Evolutionary conservation across 2,329 filamentous ascomycete genomes (phyloP).

Genomic region (Trichoderma sp.): DNA sequence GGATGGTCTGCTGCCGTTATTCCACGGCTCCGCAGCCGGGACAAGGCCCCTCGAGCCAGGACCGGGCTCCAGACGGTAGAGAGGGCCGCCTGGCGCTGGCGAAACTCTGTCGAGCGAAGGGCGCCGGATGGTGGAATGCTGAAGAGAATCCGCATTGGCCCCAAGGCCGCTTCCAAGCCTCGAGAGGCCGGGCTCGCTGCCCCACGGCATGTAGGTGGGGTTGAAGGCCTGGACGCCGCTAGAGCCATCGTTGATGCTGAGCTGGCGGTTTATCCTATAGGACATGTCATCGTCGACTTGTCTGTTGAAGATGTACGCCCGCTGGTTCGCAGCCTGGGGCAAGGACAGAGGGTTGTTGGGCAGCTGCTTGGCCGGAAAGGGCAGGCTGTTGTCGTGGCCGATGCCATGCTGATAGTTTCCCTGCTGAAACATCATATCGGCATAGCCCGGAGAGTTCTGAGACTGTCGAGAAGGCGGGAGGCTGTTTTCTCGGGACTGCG

Average conservation of each 20-base stretch:
- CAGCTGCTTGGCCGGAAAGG: conserved; percentile 51
- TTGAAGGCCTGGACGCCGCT: conserved; percentile 38
- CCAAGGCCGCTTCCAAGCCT: conserved; percentile 40
- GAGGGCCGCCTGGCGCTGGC: conserved; percentile 32
- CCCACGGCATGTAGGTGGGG: conserved; percentile 52
- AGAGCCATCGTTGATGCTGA: conserved; percentile 41
- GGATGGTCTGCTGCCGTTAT: conserved; percentile 41
- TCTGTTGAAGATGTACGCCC: conserved; percentile 43
- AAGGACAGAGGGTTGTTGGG: conserved; percentile 50
- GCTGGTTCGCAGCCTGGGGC: conserved; percentile 46
- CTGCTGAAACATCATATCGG: conserved; percentile 30
- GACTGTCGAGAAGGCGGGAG: conserved; percentile 59
- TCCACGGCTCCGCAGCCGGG: conserved; percentile 45
- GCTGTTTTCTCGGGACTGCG: conserved; percentile 55
- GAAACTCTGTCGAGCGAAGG: conserved; percentile 47
- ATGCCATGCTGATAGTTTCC: conserved; percentile 33
- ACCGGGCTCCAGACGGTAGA: conserved; percentile 38
- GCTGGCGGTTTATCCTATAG: conserved; percentile 39
- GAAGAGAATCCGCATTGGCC: conserved; percentile 39
- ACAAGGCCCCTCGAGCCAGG: conserved; percentile 34
- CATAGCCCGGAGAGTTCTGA: conserved; percentile 47
- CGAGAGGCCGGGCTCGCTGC: conserved; percentile 35
- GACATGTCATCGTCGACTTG: conserved; percentile 46
- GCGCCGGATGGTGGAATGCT: conserved; percentile 40
- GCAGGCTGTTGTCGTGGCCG: conserved; percentile 49